phyloP scores from a whole-genome alignment of 371 early-diverging fungal genomes.

The Mucor sp. region DNA sequence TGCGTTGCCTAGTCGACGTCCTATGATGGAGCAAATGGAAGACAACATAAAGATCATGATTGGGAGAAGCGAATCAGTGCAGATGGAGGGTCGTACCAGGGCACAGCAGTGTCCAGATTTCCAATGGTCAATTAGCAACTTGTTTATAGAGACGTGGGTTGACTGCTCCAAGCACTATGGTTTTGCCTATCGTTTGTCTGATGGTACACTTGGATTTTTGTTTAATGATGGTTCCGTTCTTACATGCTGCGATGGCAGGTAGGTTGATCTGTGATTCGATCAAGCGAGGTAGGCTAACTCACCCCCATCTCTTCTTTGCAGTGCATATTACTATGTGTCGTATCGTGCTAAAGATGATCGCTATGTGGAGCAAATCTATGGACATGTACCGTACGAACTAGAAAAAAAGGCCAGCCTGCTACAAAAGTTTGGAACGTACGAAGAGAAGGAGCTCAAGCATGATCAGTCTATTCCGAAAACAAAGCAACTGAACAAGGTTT shows the following conservation, averaged over 20 bases:
- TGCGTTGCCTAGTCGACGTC: background rate
- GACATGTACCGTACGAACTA: background rate
- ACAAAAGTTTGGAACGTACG: slow-evolving; percentile 2
- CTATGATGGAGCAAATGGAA: slow-evolving; percentile 22
- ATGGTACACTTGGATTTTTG: slow-evolving; percentile 79
- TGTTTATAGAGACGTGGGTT: slow-evolving; percentile 80
- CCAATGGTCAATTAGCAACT: slow-evolving; percentile 12
- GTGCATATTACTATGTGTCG: slow-evolving; percentile 9
- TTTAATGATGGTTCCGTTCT: slow-evolving; percentile 85
- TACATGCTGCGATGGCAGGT: slow-evolving; percentile 52
- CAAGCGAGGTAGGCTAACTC: background rate
- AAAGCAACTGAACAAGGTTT: slow-evolving; percentile 31
- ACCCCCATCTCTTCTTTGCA: background rate
- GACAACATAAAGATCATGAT: slow-evolving; percentile 17
- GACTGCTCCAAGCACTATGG: slow-evolving; percentile 80
- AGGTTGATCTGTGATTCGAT: background rate
- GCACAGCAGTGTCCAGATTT: background rate
- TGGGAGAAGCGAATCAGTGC: background rate
- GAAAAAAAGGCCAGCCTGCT: slow-evolving; percentile 10
- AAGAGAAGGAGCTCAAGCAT: slow-evolving; percentile 11
- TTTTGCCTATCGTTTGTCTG: slow-evolving; percentile 80
- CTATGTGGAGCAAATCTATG: slow-evolving; percentile 28
- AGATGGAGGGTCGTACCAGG: background rate
- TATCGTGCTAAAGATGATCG: background rate
- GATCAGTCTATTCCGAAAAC: slow-evolving; percentile 18